Conservation (phyloP, 1,139 yeast genomes). For the Lodderomyces elongisporus region DNA sequence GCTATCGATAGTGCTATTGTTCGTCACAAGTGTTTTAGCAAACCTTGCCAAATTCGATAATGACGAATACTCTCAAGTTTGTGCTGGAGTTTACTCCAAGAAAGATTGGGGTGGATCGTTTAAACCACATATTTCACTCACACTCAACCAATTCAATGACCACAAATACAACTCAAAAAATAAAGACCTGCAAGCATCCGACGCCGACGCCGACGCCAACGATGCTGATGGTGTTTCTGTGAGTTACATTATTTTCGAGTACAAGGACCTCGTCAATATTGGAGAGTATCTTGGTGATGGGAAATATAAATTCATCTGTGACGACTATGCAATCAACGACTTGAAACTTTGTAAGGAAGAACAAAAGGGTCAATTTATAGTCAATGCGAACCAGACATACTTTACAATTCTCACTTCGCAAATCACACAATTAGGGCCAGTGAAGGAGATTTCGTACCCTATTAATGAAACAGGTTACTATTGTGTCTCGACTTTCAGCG, state of each 20-base stretch:
- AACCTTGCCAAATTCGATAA: constrained; percentile 48
- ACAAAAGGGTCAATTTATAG: constrained; percentile 59
- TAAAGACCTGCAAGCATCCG: constrained; percentile 10
- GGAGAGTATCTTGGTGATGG: constrained; percentile 47
- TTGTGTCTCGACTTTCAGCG: constrained; percentile 68
- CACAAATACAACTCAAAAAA: constrained; percentile 30
- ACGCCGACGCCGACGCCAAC: constrained; percentile 17
- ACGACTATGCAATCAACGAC: constrained; percentile 58
- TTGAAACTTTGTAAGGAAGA: constrained; percentile 47
- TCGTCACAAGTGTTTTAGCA: constrained; percentile 24
- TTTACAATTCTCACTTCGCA: constrained; percentile 54
- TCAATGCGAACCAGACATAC: constrained; percentile 41
- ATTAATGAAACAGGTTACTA: constrained; percentile 81
- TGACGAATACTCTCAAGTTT: constrained; percentile 51
- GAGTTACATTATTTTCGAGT: constrained; percentile 76
- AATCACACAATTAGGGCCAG: constrained; percentile 54
- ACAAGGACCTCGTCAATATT: constrained; percentile 63
- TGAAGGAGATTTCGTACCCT: constrained; percentile 57
- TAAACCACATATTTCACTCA: constrained; percentile 58
- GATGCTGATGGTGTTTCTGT: constrained; percentile 41
- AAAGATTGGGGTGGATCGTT: constrained; percentile 81
- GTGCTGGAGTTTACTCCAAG: constrained; percentile 87
- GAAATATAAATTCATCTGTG: constrained; percentile 62
- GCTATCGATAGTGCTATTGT: constrained; percentile 4
- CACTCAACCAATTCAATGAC: constrained; percentile 31